Evolutionary conservation across 139 green algal species (phyloP), one percentile per base, ranked within the genome.

Genomic region (Zygnema cylindricum): DNA sequence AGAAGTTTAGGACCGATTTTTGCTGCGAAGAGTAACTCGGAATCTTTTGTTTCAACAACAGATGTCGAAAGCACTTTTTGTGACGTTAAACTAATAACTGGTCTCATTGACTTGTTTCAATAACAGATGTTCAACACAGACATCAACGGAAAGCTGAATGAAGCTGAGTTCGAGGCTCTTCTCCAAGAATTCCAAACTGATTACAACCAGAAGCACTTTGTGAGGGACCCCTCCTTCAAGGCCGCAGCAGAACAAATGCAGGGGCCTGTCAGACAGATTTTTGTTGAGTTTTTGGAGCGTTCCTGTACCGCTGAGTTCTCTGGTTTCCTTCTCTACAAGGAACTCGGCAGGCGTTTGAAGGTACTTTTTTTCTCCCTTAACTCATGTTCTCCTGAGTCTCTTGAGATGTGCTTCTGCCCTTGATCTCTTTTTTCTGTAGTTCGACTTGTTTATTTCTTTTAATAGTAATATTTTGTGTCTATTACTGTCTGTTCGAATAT

Each of bases 201-300:
- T 93, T 99, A 99, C 94, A 99, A 99, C 94, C 96, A 99, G 93
- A 95, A 91, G 32, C 97, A 99, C 93, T 99, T 99, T 92, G 97
- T 99, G 49, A 94, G 97, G 55, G 99, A 98, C 82, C 94, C 98
- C 55, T 95, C 94, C 76, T 99, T 99, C 94, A 97, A 97, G 93
- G 93, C 85, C 42, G 96, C 96, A 2, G 97, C 97, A 33, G 95
- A 98, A 82, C 95, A 95, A 76, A 96, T 98, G 78, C 76, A 94
- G 75, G 97, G 97, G 54, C 87, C 93, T 30, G 93, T 94, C 0
- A 93, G 97, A 85, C 97, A 98, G 86, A 99, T 99, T 91, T 99
- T 99, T 89, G 95, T 99, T n/a, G 97, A 99, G 95, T 99, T 99
- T 93, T 93, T 99, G 88, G 97, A 99, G 95, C 95, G 97, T 49